These are phyloP conservation scores for Globisporangium abappressorium DNA, from an alignment of 352 stramenopile species.

Conservation along the genomic window DNA sequence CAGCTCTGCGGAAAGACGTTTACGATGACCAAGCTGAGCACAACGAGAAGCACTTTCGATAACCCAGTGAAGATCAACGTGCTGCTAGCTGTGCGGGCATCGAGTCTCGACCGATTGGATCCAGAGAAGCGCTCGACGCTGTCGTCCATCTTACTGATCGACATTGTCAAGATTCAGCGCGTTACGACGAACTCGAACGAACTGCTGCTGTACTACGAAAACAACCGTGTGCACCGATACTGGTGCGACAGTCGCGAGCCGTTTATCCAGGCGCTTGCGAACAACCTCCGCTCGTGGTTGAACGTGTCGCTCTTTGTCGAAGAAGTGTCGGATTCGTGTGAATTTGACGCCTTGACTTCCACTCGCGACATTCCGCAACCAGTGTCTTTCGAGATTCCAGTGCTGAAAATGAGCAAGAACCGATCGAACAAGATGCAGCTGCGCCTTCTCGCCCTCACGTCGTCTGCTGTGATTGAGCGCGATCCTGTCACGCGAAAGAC, in stretches of 20 bases:
- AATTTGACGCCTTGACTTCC: slow-evolving; percentile 80
- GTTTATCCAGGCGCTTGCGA: slow-evolving; percentile 84
- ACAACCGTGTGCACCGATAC: slow-evolving; percentile 86
- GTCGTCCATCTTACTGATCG: slow-evolving; percentile 82
- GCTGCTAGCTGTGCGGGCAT: slow-evolving; percentile 69
- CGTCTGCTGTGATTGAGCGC: slow-evolving; percentile 67
- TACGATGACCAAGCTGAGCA: slow-evolving; percentile 81
- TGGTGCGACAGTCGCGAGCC: slow-evolving; percentile 84
- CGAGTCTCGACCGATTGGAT: slow-evolving; percentile 76
- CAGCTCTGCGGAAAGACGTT: slow-evolving; percentile 85
- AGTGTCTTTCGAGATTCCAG: slow-evolving; percentile 81
- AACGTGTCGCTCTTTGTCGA: slow-evolving; percentile 80
- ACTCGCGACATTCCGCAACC: slow-evolving; percentile 77
- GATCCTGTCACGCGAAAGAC: slow-evolving; percentile 72
- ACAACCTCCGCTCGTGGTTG: slow-evolving; percentile 86
- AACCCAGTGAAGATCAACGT: slow-evolving; percentile 72
- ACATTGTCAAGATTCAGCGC: slow-evolving; percentile 88
- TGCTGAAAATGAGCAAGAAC: slow-evolving; percentile 86
- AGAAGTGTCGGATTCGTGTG: slow-evolving; percentile 78
- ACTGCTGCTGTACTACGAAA: slow-evolving; percentile 81
- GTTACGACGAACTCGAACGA: slow-evolving; percentile 84
- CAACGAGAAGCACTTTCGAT: slow-evolving; percentile 62
- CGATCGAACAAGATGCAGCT: slow-evolving; percentile 65
- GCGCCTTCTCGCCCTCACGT: slow-evolving; percentile 67
- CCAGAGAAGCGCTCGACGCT: slow-evolving; percentile 57